A percentile compares a stretch with the other conserved stretches of the same genome.
Evolutionary conservation across 768 basidiomycete species (phyloP).

Genomic region (Nevesoporus exiguus): DNA sequence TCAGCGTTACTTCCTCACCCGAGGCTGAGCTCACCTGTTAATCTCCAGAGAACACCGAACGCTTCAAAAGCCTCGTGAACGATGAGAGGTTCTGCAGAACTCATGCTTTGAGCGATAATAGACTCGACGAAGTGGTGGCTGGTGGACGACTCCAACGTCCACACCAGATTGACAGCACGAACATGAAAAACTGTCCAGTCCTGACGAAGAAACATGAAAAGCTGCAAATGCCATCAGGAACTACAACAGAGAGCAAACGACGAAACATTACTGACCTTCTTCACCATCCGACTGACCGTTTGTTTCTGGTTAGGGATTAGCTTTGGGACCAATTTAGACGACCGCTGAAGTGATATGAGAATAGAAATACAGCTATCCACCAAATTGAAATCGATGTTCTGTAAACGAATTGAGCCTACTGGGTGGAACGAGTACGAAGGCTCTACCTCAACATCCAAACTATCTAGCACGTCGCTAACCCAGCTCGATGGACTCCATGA

Average conservation of each 20-base stretch:
- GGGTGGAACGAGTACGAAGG: neutral
- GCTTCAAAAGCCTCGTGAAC: slow-evolving; percentile 70
- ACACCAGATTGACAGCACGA: slow-evolving; percentile 77
- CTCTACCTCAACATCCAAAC: slow-evolving; percentile 51
- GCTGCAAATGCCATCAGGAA: slow-evolving; percentile 35
- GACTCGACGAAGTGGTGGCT: slow-evolving; percentile 69
- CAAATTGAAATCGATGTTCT: slow-evolving; percentile 53
- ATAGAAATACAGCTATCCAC: slow-evolving; percentile 63
- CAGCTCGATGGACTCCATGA: slow-evolving; percentile 65
- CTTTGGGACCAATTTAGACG: slow-evolving; percentile 47
- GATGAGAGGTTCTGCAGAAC: slow-evolving; percentile 45
- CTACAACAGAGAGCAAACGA: neutral
- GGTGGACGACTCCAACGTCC: slow-evolving; percentile 63
- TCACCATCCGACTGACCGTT: slow-evolving; percentile 59
- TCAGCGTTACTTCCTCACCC: slow-evolving; percentile 2
- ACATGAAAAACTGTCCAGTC: slow-evolving; percentile 71
- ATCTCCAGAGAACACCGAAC: slow-evolving; percentile 90
- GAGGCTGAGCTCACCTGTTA: slow-evolving; percentile 56
- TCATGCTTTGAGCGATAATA: slow-evolving; percentile 71
- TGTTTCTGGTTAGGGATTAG: slow-evolving; percentile 53
- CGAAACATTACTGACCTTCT: slow-evolving; percentile 33
- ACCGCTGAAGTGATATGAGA: slow-evolving; percentile 52
- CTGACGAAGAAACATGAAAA: slow-evolving; percentile 71
- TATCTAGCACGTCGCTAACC: slow-evolving; percentile 52
- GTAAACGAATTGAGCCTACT: slow-evolving; percentile 6